Base-by-base conservation (phyloP, 371 early-diverging fungal species). In the Capillidium rhysosporum region DNA sequence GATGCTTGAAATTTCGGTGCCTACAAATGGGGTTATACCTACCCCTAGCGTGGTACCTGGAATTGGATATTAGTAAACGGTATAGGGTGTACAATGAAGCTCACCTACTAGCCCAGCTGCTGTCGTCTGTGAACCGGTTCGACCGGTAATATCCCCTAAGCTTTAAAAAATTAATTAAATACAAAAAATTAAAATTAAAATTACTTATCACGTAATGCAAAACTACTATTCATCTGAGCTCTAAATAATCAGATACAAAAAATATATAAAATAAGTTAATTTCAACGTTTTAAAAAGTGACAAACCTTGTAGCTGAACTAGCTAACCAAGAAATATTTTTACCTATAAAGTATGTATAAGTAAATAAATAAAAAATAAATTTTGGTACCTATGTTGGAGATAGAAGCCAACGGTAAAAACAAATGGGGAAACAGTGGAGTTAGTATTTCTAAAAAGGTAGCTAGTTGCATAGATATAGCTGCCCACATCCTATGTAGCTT, bases 261-360 rank as follows among this genome's bases (percentile, higher is more conserved):
- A n/a, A 5, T 8, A 24, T 21, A 52, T 38, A 14, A 30, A 16
- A 34, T 45, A 21, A n/a, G 12, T 26, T 4, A 12, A n/a, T 23
- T 20, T 7, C 46, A 7, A 29, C n/a, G n/a, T n/a, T n/a, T n/a
- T n/a, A 18, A 39, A 18, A 49, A 16, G 9, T 34, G 47, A 9
- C 43, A 49, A 56, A 62, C 63, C 67, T 59, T 40, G 87, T 79
- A 0, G 85, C 87, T n/a, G 72, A 71, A 24, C 70, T 64, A 1
- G 85, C 86, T 41, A 86, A 61, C 81, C 82, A 86, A 26, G 82
- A 75, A 49, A 86, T 73, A 60, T 85, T 86, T 60, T 86, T 86
- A 52, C 76, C 77, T 69, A 47, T 2, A 14, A 25, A 45, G 14
- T 40, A 7, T 34, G 25, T 9, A 10, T 18, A 49, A 49, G 40